Conservation (phyloP, 202 grass and related monocot genomes). For the Hordeum pubiflorum region DNA sequence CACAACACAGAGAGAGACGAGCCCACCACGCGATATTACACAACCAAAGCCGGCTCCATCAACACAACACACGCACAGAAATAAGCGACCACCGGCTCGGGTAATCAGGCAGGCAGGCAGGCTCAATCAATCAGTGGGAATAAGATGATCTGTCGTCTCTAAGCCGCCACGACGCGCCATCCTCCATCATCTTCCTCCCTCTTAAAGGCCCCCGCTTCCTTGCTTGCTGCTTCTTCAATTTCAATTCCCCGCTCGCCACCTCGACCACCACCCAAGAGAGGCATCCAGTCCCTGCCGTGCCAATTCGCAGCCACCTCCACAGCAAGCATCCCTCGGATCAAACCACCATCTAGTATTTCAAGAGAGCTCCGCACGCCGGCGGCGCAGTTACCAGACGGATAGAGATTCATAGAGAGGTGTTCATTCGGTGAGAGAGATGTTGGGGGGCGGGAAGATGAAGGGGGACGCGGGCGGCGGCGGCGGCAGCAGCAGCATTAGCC, state of each 20-base stretch:
- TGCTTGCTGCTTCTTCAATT: not conserved
- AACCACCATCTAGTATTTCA: too few species aligned
- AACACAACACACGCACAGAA: not conserved
- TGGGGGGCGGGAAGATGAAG: constrained; percentile 22
- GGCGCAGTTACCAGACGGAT: not conserved
- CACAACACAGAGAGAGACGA: not conserved
- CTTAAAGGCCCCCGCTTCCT: not conserved
- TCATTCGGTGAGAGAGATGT: not conserved
- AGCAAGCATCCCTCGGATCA: too few species aligned
- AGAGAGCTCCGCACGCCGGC: not conserved
- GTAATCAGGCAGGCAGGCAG: not conserved
- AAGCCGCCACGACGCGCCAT: constrained; percentile 6
- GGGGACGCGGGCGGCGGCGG: not conserved
- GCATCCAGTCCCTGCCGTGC: not conserved
- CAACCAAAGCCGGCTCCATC: not conserved
- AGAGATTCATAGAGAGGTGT: not conserved
- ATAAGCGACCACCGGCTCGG: not conserved
- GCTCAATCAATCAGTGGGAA: not conserved
- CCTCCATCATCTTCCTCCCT: not conserved
- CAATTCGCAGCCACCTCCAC: too few species aligned
- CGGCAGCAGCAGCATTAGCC: constrained; percentile 45
- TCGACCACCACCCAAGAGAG: not conserved
- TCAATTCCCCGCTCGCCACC: not conserved
- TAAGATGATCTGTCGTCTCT: not conserved
- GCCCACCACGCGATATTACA: too few species aligned